Conservation (phyloP, 441 rosid species). For the Syzygium syzygioides region DNA sequence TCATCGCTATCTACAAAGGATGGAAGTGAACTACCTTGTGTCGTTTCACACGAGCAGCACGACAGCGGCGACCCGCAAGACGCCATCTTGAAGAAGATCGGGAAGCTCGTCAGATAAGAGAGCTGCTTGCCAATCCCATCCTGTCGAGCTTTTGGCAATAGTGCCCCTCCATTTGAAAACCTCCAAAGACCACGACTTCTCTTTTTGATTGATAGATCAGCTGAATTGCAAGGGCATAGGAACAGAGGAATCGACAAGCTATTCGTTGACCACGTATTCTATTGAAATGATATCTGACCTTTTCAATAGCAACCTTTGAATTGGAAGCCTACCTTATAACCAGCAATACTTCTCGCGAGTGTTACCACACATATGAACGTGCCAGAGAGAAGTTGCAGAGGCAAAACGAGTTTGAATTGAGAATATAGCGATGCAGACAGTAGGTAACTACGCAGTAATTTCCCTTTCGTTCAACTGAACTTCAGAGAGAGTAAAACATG, state of each 20-base stretch:
- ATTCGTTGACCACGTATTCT: background rate
- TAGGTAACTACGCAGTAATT: background rate
- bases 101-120: constrained; percentile 74
- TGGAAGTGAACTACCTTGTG: background rate
- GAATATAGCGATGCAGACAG: background rate
- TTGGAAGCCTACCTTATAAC: constrained; percentile 61
- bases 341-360: constrained; percentile 84
- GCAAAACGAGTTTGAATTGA: background rate
- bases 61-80: constrained; percentile 72
- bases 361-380: constrained; percentile 74
- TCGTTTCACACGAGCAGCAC: constrained; percentile 71
- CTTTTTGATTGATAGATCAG: constrained; percentile 90
- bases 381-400: constrained; percentile 12
- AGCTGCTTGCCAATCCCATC: constrained; percentile 96
- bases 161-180: constrained; percentile 76
- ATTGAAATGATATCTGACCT: background rate
- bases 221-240: constrained; percentile 23
- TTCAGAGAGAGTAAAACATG: background rate
- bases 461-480: background rate
- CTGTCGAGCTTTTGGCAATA: constrained; percentile 88
- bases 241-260: background rate
- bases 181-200: constrained; percentile 79
- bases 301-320: background rate
- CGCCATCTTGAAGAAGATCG: constrained; percentile 77
- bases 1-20: background rate